Percentiles rank a stretch among this genome's conserved stretches.
phyloP scores from a whole-genome alignment of 208 protist genomes.

The Acanthamoeba healyi region DNA sequence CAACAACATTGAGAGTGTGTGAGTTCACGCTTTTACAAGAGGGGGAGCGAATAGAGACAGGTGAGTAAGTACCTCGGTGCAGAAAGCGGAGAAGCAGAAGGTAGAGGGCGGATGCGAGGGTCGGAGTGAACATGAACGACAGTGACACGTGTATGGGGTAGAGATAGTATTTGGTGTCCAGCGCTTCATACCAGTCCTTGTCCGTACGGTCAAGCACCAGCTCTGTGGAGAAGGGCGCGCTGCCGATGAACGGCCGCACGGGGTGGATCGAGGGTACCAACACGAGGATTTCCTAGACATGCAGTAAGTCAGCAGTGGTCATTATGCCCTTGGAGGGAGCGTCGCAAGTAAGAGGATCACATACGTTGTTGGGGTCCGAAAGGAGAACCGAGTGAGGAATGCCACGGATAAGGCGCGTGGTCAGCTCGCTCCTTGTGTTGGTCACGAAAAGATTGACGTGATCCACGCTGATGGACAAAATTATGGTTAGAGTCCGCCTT shows the following conservation, averaged over 20 bases:
- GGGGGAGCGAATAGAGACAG: too few species aligned
- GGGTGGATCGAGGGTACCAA: slow-evolving; percentile 76
- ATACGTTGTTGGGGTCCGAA: slow-evolving; percentile 78
- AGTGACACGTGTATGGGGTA: slow-evolving; percentile 93
- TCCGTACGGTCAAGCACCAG: slow-evolving; percentile 91
- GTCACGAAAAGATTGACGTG: slow-evolving; percentile 78
- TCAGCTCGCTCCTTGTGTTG: slow-evolving; percentile 69
- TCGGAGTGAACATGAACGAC: slow-evolving; percentile 93
- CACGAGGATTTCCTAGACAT: slow-evolving; percentile 74
- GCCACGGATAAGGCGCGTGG: slow-evolving; percentile 75
- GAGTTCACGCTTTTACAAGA: too few species aligned
- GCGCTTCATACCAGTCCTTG: slow-evolving; percentile 90
- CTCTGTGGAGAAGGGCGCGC: slow-evolving; percentile 78
- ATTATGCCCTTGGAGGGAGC: too few species aligned
- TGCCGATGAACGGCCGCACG: slow-evolving; percentile 76
- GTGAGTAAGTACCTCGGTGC: slow-evolving; percentile 88
- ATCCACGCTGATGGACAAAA: slow-evolving; percentile 71
- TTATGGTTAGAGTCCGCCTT: too few species aligned
- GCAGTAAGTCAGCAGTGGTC: too few species aligned
- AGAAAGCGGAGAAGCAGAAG: slow-evolving; percentile 94
- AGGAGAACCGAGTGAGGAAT: slow-evolving; percentile 83
- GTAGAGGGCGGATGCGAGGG: slow-evolving; percentile 94
- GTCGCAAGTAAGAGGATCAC: background rate
- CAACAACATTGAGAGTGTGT: too few species aligned
- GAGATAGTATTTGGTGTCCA: slow-evolving; percentile 93